Base-by-base conservation (phyloP, 139 green algal genomes). In the Yamagishiella unicocca region DNA sequence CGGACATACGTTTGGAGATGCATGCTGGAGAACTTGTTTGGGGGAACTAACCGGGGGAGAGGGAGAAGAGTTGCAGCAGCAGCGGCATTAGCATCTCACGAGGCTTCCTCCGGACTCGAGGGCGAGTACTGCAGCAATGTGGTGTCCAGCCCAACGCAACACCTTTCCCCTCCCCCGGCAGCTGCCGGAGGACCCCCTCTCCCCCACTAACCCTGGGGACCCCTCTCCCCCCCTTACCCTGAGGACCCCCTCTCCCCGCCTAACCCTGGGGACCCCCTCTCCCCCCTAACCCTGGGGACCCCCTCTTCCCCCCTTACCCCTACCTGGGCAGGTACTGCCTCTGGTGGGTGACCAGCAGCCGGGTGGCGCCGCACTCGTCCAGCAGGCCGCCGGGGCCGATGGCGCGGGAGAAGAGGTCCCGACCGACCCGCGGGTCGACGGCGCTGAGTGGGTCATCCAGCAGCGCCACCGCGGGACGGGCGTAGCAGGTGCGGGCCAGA, bases 331-430 rank as follows among this genome's bases (percentile, higher is more conserved):
- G 93, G 91, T 94, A 98, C 87, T 99, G 96, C 27, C 92, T 84
- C 91, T 98, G 96, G 83, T 99, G 96, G 4, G 96, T 99, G 1
- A 98, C 96, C 66, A 99, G 91, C 53, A 99, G 81, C 40, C 96
- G 93, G 0, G 96, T 98, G 67, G 68, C 77, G 9, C 82, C 67
- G 62, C 81, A 45, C 42, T 84, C 83, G 55, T 38, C 75, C 91
- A 98, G 89, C 29, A 97, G 31, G 19, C 95, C 94, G 0, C n/a
- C 50, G 10, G 90, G 90, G 1, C 94, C 94, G 33, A 98, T 95
- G 91, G 94, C 97, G 4, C 92, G 42, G 7, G 90, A 21, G 54
- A 97, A 97, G 9, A 98, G 90, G 25, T 89, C 80, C 29, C 87
- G 76, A 0, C 92, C 96, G n/a, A 99, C 96, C 0, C 91, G 91